A percentile compares a stretch with the other conserved stretches of the same genome.
Evolutionary conservation across 345 rosid genomes (phyloP).

Genomic region (Adansonia digitata): DNA sequence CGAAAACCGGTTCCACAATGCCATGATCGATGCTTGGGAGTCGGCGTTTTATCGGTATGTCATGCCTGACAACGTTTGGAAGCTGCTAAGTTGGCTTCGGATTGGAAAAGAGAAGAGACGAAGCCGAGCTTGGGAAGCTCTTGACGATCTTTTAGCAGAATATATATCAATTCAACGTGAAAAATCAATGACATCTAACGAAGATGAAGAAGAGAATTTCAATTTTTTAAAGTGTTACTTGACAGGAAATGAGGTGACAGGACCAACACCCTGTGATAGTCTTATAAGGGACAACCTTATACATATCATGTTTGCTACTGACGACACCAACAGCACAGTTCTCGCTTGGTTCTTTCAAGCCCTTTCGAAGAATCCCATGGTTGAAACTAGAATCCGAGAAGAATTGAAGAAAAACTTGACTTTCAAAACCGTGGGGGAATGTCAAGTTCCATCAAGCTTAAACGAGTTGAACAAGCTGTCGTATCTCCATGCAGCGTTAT

Average conservation of each 20-base stretch:
- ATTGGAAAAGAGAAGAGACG: conserved; percentile 17
- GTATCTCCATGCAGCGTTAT: conserved; percentile 16
- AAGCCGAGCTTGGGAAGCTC: neutral
- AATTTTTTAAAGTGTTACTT: conserved; percentile 14
- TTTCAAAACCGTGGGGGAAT: neutral
- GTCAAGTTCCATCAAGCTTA: neutral
- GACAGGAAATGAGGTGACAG: neutral
- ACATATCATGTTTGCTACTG: neutral
- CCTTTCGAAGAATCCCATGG: no score
- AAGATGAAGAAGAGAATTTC: neutral
- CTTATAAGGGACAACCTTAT: neutral
- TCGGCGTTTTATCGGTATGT: neutral
- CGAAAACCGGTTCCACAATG: neutral
- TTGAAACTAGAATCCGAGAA: conserved; percentile 8
- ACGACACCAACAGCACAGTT: conserved; percentile 17
- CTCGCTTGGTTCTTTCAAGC: no score
- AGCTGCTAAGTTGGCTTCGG: conserved; percentile 12
- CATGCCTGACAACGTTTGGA: conserved; percentile 14
- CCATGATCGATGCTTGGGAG: conserved; percentile 11
- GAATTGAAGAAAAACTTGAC: neutral
- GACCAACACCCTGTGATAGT: neutral
- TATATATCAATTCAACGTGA: conserved; percentile 6
- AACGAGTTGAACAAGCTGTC: neutral
- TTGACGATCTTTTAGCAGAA: neutral
- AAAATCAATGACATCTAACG: neutral